A percentile compares a stretch with the other conserved stretches of the same genome.
phyloP scores from a whole-genome alignment of 768 basidiomycete genomes.

The Neoboletus brunneissimus region DNA sequence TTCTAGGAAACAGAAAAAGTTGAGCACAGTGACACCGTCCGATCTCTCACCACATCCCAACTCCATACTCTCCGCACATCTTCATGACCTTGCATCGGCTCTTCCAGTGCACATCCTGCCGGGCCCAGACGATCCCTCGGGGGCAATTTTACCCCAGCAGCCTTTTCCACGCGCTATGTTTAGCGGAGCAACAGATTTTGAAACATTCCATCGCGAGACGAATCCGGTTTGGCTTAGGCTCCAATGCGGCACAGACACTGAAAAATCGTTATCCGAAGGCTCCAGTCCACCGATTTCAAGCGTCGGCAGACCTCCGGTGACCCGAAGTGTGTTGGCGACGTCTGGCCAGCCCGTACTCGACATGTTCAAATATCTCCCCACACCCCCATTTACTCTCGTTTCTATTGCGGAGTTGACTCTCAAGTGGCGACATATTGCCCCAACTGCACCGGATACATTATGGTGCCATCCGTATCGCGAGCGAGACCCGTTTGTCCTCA shows the following conservation, averaged over 20 bases:
- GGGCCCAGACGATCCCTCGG: conserved; percentile 85
- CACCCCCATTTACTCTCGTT: conserved; percentile 67
- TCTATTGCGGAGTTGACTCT: conserved; percentile 76
- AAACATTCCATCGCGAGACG: conserved; percentile 74
- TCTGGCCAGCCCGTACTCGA: conserved; percentile 95
- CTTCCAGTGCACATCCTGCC: conserved; percentile 88
- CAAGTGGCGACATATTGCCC: conserved; percentile 95
- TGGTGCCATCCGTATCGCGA: conserved; percentile 96
- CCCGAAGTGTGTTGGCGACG: conserved; percentile 71
- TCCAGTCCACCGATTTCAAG: conserved; percentile 1
- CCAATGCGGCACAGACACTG: conserved; percentile 41
- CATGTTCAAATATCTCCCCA: conserved; percentile 87
- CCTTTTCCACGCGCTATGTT: conserved; percentile 92
- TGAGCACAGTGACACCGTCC: conserved; percentile 50
- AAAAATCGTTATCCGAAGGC: conserved; percentile 13
- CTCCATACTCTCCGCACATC: conserved; percentile 59
- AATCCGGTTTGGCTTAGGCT: conserved; percentile 87
- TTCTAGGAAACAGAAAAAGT: conserved; percentile 50
- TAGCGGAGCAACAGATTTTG: conserved; percentile 51
- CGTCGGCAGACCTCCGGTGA: conserved; percentile 22
- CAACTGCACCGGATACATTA: conserved; percentile 96
- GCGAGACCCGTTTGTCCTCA: conserved; percentile 85
- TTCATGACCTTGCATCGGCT: conserved; percentile 71
- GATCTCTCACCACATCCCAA: conserved; percentile 77
- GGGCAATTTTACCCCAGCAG: conserved; percentile 89